Evolutionary conservation across 768 basidiomycete genomes (phyloP), one percentile per base, ranked within the genome.

Genomic region (Dendrothele bispora): DNA sequence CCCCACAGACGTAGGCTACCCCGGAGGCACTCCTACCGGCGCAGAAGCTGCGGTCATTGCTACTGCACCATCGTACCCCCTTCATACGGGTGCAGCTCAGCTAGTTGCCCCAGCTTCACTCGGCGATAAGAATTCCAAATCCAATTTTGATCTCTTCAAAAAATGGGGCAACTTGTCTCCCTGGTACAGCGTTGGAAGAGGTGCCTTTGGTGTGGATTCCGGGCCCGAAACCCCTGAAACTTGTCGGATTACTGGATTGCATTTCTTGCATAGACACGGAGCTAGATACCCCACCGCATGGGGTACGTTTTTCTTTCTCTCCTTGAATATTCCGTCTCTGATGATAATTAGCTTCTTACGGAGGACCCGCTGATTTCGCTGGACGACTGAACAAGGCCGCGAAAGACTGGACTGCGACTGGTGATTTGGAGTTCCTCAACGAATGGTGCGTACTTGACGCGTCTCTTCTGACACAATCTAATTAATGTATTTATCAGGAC

Each of bases 101-200:
- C 78, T 91, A 37, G 72, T 89, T 25, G 64, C 63, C n/a, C 83
- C 86, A 1, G 54, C 68, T 3, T 49, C 61, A 3, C 47, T 76
- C 51, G 51, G 53, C 52, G 58, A 60, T 40, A 56, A 48, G 35
- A 60, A 59, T 21, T 63, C 59, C 38, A 58, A 55, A 21, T 63
- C 66, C 27, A 61, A 69, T 8, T 91, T 89, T 54, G 79, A 86
- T 58, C 57, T 92, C 36, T 82, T 91, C 66, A 79, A 74, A 61
- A 77, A 80, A 35, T 93, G 91, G 91, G 91, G 91, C 1, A 92
- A 91, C 58, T 63, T 91, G 34, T 85, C 86, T 1, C 91, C 91
- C 10, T 93, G 91, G 91, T 92, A 85, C 62, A 88, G 84, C 53
- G 82, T 89, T 17, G 71, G 73, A 15, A 71, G 69, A 35, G 77